phyloP scores from a whole-genome alignment of 805 yeast genomes.

The Monosporozyma unispora region DNA sequence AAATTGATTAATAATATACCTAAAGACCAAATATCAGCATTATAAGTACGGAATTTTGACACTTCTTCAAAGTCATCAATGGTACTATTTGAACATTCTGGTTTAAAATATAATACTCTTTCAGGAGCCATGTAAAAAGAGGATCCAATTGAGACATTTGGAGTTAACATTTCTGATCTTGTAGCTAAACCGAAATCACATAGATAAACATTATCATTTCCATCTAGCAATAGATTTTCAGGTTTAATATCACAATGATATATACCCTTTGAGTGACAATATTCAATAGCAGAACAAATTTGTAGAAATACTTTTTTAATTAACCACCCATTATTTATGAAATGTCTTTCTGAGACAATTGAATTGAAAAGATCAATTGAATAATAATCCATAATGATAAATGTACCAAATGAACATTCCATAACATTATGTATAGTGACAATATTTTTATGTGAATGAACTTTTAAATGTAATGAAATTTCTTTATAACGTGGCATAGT shows the following conservation, averaged over 20 bases:
- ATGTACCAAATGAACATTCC: slow-evolving; percentile 46
- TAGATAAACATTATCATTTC: slow-evolving; percentile 50
- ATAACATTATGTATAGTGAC: slow-evolving; percentile 67
- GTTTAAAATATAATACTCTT: slow-evolving; percentile 33
- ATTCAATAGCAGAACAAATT: slow-evolving; percentile 71
- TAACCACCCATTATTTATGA: slow-evolving; percentile 41
- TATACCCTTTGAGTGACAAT: slow-evolving; percentile 75
- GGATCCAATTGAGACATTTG: slow-evolving; percentile 77
- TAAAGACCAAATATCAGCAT: slow-evolving; percentile 84
- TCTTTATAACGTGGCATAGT: slow-evolving; percentile 45
- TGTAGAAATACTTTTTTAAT: slow-evolving; percentile 60
- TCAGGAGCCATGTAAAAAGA: slow-evolving; percentile 93
- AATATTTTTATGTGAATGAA: slow-evolving; percentile 72
- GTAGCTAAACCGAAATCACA: slow-evolving; percentile 89
- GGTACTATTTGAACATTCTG: background rate
- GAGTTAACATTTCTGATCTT: slow-evolving; percentile 45
- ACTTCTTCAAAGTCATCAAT: background rate
- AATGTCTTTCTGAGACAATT: slow-evolving; percentile 66
- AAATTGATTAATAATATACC: slow-evolving; percentile 75
- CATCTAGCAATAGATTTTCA: slow-evolving; percentile 72
- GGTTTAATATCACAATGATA: slow-evolving; percentile 95
- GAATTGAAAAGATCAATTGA: slow-evolving; percentile 81
- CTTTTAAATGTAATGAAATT: slow-evolving; percentile 61
- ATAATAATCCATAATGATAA: slow-evolving; percentile 80
- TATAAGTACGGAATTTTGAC: slow-evolving; percentile 44